Conservation (phyloP, 2,329 filamentous ascomycete species). For the Alternaria triticimaculans region DNA sequence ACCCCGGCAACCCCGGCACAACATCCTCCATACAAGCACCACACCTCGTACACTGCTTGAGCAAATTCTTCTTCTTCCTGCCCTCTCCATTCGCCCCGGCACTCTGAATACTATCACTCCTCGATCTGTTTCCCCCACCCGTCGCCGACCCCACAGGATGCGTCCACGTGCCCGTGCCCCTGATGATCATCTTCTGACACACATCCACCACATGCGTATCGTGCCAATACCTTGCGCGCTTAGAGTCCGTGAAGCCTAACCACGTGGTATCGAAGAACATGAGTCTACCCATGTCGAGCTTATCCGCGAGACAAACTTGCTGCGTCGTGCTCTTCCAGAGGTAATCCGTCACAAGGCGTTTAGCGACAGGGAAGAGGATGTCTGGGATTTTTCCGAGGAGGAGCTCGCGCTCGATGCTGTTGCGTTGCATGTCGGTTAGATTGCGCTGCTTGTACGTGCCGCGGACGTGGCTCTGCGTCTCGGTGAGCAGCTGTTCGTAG, state of each 20-base stretch:
- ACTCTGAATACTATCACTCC: conserved; percentile 33
- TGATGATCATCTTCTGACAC: conserved; percentile 59
- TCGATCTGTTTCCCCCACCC: conserved; percentile 12
- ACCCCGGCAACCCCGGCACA: conserved; percentile 37
- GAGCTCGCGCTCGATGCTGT: conserved; percentile 60
- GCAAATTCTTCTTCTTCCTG: conserved; percentile 28
- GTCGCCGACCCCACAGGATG: conserved; percentile 23
- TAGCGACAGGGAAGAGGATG: conserved; percentile 57
- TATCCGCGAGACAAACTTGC: conserved; percentile 58
- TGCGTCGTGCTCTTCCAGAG: conserved; percentile 46
- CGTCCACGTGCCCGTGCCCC: conserved; percentile 32
- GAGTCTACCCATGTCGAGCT: conserved; percentile 70
- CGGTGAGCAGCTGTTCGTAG: conserved; percentile 58
- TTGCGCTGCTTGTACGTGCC: conserved; percentile 60
- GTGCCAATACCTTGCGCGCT: conserved; percentile 64
- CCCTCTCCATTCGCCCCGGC: conserved; percentile 5
- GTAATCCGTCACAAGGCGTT: conserved; percentile 53
- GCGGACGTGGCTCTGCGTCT: conserved; percentile 71
- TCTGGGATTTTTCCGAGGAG: conserved; percentile 60
- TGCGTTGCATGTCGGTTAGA: conserved; percentile 54
- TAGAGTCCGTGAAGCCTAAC: conserved; percentile 69
- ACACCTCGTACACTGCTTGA: conserved; percentile 55
- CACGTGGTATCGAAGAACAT: conserved; percentile 76
- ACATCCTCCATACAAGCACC: conserved; percentile 57
- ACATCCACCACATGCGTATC: conserved; percentile 66